Evolutionary conservation across 2,329 filamentous ascomycete genomes (phyloP).

Genomic region (Trichoderma atroviride): DNA sequence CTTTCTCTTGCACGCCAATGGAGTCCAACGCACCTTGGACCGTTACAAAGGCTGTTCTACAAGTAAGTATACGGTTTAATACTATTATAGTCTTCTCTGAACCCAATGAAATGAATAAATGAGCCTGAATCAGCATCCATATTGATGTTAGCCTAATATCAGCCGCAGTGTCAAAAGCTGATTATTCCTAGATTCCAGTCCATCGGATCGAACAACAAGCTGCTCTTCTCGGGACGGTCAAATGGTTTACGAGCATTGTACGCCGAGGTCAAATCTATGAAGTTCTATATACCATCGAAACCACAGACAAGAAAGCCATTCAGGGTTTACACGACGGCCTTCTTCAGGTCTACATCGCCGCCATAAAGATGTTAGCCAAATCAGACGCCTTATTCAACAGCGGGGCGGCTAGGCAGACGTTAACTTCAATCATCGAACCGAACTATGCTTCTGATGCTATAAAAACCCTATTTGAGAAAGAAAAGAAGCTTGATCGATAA

Average conservation of each 20-base stretch:
- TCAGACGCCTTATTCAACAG: not conserved
- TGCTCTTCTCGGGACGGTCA: not conserved
- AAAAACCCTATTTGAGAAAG: not conserved
- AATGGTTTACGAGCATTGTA: conserved; percentile 16
- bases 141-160: no score
- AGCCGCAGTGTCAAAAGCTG: not conserved
- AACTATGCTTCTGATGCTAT: not conserved
- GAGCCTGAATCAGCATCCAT: not conserved
- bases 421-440: not conserved
- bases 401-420: not conserved
- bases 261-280: conserved; percentile 15
- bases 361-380: not conserved
- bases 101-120: not conserved
- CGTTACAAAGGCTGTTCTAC: not conserved
- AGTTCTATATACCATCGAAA: not conserved
- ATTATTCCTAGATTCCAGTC: not conserved
- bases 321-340: not conserved
- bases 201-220: not conserved
- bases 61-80: not conserved
- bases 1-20: not conserved
- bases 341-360: not conserved
- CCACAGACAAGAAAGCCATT: not conserved
- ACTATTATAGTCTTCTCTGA: no score
- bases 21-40: conserved; percentile 16
- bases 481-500: not conserved